Conservation (phyloP, 2,329 filamentous ascomycete genomes). For the Sporothrix sp. region DNA sequence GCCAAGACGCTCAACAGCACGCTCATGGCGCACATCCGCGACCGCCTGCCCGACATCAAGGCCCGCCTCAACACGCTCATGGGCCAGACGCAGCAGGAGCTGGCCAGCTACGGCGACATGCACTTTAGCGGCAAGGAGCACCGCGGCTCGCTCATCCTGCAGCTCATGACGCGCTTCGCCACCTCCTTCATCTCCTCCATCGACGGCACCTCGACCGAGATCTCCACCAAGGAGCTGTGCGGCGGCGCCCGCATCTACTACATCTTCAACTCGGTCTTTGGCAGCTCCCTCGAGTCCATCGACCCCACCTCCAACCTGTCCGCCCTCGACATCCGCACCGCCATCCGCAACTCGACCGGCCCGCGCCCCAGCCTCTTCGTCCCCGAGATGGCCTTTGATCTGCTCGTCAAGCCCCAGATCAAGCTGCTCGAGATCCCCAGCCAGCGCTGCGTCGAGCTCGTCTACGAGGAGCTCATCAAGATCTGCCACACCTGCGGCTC, state of each 20-base stretch:
- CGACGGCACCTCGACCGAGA: constrained; percentile 95
- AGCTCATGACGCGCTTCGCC: constrained; percentile 96
- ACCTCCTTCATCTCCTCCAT: constrained; percentile 98
- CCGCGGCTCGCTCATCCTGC: constrained; percentile 84
- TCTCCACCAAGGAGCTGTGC: constrained; percentile 95
- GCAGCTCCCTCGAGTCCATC: constrained; percentile 89
- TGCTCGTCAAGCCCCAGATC: constrained; percentile 96
- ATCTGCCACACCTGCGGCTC: constrained; percentile 98
- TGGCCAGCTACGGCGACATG: constrained; percentile 95
- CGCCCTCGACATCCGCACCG: constrained; percentile 87
- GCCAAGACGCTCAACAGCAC: constrained; percentile 93
- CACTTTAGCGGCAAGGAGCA: constrained; percentile 97
- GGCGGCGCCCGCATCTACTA: constrained; percentile 95
- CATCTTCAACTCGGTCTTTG: constrained; percentile 98
- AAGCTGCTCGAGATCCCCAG: constrained; percentile 91
- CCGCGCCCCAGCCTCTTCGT: constrained; percentile 93
- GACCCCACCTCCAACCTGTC: constrained; percentile 94
- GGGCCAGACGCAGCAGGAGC: constrained; percentile 98
- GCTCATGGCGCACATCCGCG: constrained; percentile 91
- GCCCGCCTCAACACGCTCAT: constrained; percentile 94
- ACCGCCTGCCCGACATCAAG: constrained; percentile 94
- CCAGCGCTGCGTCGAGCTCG: constrained; percentile 92
- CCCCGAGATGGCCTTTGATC: constrained; percentile 92
- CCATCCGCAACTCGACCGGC: constrained; percentile 95
- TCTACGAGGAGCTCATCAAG: constrained; percentile 98